Percentiles rank a stretch among this genome's conserved stretches.
Evolutionary conservation across 2,329 filamentous ascomycete species (phyloP).

Genomic region (Diaporthe humulicola): DNA sequence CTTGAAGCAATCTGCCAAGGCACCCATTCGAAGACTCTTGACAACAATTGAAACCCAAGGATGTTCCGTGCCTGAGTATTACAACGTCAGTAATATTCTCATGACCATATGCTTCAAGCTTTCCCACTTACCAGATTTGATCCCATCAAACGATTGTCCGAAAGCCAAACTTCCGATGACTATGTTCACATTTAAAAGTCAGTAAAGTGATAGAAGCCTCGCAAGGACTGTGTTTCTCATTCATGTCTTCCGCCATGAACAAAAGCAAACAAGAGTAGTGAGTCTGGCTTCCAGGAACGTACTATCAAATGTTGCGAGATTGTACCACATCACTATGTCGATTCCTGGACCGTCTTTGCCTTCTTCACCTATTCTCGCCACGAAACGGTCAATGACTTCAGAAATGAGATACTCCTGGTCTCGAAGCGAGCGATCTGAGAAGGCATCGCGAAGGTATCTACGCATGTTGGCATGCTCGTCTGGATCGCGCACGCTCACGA

Average conservation of each 20-base stretch:
- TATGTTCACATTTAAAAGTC: background rate
- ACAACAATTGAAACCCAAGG: constrained; percentile 46
- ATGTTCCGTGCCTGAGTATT: constrained; percentile 43
- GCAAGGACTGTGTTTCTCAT: background rate
- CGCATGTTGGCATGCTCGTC: constrained; percentile 45
- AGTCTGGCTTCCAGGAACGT: background rate
- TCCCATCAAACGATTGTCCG: constrained; percentile 53
- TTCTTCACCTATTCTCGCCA: constrained; percentile 25
- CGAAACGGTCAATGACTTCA: constrained; percentile 19
- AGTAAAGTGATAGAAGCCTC: background rate
- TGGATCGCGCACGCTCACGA: constrained; percentile 46
- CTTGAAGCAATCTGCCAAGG: constrained; percentile 43
- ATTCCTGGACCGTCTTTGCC: constrained; percentile 41
- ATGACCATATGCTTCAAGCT: background rate
- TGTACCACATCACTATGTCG: constrained; percentile 50
- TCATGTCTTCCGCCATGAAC: background rate
- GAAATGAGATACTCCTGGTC: constrained; percentile 30
- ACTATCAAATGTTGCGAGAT: constrained; percentile 52
- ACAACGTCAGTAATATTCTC: background rate
- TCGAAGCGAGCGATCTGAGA: constrained; percentile 25
- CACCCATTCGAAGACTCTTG: constrained; percentile 43
- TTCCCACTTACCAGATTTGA: constrained; percentile 44
- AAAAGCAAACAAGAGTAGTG: background rate
- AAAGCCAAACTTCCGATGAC: constrained; percentile 58
- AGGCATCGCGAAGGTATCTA: constrained; percentile 43